Conservation (phyloP, 306 rosid species). For the Acacia confusa region DNA sequence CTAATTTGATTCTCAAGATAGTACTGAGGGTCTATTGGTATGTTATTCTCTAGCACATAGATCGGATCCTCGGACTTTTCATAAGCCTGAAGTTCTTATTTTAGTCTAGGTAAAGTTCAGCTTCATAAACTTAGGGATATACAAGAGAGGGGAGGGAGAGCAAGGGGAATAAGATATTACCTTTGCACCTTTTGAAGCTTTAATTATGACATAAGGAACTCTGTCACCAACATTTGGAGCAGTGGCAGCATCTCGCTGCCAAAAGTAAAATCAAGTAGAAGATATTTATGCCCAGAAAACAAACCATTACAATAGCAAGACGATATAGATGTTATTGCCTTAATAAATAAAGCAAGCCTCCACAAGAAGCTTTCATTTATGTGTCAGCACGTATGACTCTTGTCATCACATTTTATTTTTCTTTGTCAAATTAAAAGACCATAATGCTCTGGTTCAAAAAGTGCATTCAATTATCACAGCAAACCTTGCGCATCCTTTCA, state of each 20-base stretch:
- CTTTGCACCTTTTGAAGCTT: conserved; percentile 98
- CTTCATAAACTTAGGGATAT: conserved; percentile 13
- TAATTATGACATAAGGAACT: conserved; percentile 90
- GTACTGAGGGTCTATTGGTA: conserved; percentile 96
- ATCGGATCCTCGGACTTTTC: conserved; percentile 98
- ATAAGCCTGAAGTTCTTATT: conserved; percentile 65
- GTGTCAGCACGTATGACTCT: conserved; percentile 9
- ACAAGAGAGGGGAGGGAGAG: neutral
- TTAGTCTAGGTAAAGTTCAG: conserved; percentile 29
- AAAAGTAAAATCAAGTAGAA: conserved; percentile 31
- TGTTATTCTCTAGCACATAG: conserved; percentile 89
- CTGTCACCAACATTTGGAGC: conserved; percentile 99
- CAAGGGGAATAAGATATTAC: conserved; percentile 37
- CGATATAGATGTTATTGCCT: neutral
- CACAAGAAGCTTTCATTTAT: conserved; percentile 7
- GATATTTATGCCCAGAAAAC: conserved; percentile 9
- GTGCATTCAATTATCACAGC: conserved; percentile 33
- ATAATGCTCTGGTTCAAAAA: neutral
- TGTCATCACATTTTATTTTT: conserved; percentile 11
- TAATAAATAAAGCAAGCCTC: conserved; percentile 18
- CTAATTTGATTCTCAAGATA: conserved; percentile 97
- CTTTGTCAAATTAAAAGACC: neutral
- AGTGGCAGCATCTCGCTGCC: conserved; percentile 95
- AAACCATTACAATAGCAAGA: conserved; percentile 16
- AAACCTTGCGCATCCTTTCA: conserved; percentile 98